Conservation (phyloP, 768 basidiomycete species). For the Rhizopogon roseolus region DNA sequence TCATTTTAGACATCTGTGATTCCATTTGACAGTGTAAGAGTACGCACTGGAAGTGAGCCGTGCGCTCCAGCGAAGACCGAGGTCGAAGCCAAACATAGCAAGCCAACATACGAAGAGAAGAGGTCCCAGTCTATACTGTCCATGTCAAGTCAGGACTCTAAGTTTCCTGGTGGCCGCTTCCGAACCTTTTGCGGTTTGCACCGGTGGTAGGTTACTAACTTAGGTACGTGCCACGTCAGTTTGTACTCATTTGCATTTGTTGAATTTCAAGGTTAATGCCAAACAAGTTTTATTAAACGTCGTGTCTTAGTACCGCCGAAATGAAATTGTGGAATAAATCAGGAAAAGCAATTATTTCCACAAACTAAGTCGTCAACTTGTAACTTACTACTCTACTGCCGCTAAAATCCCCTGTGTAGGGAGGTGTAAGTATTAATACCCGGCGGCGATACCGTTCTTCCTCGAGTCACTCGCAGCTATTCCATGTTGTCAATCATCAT, state of each 20-base stretch:
- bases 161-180: neutral
- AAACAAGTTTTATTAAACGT: slow-evolving; percentile 6
- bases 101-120: slow-evolving; percentile 63
- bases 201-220: too few species aligned
- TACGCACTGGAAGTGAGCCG: slow-evolving; percentile 61
- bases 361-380: neutral
- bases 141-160: slow-evolving; percentile 8
- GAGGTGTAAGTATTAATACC: slow-evolving; percentile 49
- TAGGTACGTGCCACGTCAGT: slow-evolving; percentile 4
- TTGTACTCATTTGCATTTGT: slow-evolving; percentile 10
- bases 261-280: slow-evolving; percentile 12
- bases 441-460: slow-evolving; percentile 89
- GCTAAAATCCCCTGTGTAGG: neutral
- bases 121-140: slow-evolving; percentile 47
- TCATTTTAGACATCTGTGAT: neutral
- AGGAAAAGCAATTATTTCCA: too few species aligned
- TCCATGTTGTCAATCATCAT: neutral
- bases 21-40: neutral
- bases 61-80: slow-evolving; percentile 70
- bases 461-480: slow-evolving; percentile 86
- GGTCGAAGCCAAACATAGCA: slow-evolving; percentile 57
- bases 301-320: too few species aligned
- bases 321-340: too few species aligned
- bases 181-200: neutral
- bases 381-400: neutral